Percentiles rank a stretch among this genome's conserved stretches.
phyloP scores from a whole-genome alignment of 2,329 filamentous ascomycete species.

The Trichoderma oligosporum region DNA sequence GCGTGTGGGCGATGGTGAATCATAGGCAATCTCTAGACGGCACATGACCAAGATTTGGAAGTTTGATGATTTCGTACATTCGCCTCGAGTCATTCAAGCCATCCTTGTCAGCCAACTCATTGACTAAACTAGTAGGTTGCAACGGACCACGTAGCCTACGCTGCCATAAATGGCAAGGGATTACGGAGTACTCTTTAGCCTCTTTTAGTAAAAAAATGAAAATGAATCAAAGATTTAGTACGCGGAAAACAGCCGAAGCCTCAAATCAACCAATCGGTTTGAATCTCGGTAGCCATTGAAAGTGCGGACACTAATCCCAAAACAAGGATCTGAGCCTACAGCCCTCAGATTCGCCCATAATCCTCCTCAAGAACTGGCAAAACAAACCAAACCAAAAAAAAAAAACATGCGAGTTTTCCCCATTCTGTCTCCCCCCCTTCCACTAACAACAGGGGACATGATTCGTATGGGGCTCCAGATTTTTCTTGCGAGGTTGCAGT shows the following conservation, averaged over 20 bases:
- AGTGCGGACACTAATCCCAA: slow-evolving; percentile 7
- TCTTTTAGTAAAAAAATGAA: not conserved
- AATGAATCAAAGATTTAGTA: not conserved
- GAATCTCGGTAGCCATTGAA: not conserved
- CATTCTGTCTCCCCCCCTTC: not conserved
- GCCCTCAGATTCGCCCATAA: slow-evolving; percentile 1
- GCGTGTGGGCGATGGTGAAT: not conserved
- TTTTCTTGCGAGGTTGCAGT: slow-evolving; percentile 5
- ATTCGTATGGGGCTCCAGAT: slow-evolving; percentile 14
- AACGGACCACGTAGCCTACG: not conserved
- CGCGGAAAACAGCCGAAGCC: slow-evolving; percentile 8
- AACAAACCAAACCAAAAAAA: too few species aligned
- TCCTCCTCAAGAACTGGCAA: not conserved
- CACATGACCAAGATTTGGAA: too few species aligned
- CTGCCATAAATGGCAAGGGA: not conserved
- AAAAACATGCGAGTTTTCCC: not conserved
- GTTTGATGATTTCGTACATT: too few species aligned
- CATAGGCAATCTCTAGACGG: not conserved
- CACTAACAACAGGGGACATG: slow-evolving; percentile 11
- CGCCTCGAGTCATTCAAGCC: slow-evolving; percentile 9
- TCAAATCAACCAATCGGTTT: slow-evolving; percentile 7
- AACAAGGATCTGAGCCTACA: slow-evolving; percentile 21
- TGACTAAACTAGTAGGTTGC: not conserved
- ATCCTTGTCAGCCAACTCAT: slow-evolving; percentile 3
- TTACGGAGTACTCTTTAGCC: slow-evolving; percentile 1